Conservation (phyloP, 176 grass and related monocot genomes). For the Phragmites australis region DNA sequence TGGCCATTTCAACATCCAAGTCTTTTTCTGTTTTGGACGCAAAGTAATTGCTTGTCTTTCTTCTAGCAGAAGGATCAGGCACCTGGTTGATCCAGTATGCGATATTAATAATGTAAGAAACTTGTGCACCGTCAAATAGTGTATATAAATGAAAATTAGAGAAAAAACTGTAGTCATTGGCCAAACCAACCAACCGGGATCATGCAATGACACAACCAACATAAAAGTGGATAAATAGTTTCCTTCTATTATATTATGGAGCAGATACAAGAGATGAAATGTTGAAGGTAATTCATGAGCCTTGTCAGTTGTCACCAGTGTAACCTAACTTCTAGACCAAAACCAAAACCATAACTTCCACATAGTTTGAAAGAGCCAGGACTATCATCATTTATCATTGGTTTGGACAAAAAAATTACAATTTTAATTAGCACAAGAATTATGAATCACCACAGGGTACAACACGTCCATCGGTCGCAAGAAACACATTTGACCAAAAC, state of each 20-base stretch:
- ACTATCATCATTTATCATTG: background rate
- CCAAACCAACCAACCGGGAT: background rate
- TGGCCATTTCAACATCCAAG: constrained; percentile 40
- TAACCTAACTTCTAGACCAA: background rate
- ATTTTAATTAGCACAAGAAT: background rate
- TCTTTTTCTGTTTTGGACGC: constrained; percentile 51
- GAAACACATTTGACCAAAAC: background rate
- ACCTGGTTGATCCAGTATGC: constrained; percentile 35
- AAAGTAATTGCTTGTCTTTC: constrained; percentile 91
- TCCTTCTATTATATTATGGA: background rate
- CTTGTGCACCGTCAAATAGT: background rate
- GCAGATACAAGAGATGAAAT: background rate
- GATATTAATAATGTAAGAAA: constrained; percentile 19
- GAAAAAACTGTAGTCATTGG: background rate
- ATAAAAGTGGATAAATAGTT: background rate
- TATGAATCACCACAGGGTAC: background rate
- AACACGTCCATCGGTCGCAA: too few species aligned
- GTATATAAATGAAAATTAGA: background rate
- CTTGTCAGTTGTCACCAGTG: background rate
- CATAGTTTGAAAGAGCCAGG: background rate
- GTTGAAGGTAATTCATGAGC: background rate
- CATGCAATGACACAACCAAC: background rate
- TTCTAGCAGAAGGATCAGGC: constrained; percentile 66
- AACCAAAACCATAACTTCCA: background rate
- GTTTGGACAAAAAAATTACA: background rate